Conservation (phyloP, 106 monocot genomes). For the Agapanthus africanus region DNA sequence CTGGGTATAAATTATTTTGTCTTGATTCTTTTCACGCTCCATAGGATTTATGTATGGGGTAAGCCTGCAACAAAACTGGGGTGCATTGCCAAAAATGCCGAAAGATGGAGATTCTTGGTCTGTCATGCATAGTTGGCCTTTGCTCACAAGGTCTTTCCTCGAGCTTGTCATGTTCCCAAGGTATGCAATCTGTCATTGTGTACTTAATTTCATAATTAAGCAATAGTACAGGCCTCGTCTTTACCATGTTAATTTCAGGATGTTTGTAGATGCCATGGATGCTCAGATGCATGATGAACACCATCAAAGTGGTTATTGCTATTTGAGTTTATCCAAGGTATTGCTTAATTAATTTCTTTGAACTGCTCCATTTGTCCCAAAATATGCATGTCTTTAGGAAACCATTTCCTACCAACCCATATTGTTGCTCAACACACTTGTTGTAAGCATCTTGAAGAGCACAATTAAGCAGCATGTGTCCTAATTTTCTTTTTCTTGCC, state of each 20-base stretch:
- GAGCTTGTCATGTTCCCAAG: conserved; percentile 97
- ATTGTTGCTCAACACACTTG: too few species aligned
- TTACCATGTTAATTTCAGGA: conserved; percentile 62
- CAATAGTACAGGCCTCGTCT: too few species aligned
- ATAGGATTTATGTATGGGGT: conserved; percentile 77
- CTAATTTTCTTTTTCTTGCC: too few species aligned
- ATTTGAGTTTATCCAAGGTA: conserved; percentile 79
- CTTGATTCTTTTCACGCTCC: too few species aligned
- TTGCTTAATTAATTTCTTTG: background rate
- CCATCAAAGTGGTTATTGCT: conserved; percentile 58
- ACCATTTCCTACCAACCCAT: too few species aligned
- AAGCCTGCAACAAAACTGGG: conserved; percentile 19
- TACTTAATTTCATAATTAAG: too few species aligned
- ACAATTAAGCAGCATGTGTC: too few species aligned
- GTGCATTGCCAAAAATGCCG: conserved; percentile 75
- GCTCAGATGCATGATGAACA: conserved; percentile 76
- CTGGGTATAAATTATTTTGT: too few species aligned
- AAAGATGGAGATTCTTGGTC: conserved; percentile 69
- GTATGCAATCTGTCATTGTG: too few species aligned
- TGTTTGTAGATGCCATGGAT: conserved; percentile 95
- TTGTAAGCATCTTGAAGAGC: too few species aligned
- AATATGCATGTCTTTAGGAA: too few species aligned
- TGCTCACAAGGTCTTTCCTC: conserved; percentile 86
- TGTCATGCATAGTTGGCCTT: conserved; percentile 87
- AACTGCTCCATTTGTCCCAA: too few species aligned